Conservation (phyloP, 2,329 filamentous ascomycete genomes). For the Bisporella sp. region DNA sequence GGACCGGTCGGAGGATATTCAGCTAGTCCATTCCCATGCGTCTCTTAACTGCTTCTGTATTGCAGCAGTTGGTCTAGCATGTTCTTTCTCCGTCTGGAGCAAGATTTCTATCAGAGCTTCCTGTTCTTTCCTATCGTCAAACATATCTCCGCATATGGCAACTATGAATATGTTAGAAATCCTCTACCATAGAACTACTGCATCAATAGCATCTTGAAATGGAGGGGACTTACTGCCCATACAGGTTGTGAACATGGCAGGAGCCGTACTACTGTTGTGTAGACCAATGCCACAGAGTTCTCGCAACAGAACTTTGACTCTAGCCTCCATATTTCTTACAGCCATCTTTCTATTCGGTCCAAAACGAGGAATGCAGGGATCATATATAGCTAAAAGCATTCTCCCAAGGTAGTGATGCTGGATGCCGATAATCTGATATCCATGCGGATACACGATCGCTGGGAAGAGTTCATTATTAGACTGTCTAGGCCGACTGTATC, state of each 20-base stretch:
- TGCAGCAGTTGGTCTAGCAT: slow-evolving; percentile 44
- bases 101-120: slow-evolving; percentile 41
- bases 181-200: not conserved
- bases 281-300: slow-evolving; percentile 52
- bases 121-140: slow-evolving; percentile 38
- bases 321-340: slow-evolving; percentile 30
- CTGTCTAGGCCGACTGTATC: not conserved
- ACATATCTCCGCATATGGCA: slow-evolving; percentile 39
- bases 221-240: slow-evolving; percentile 35
- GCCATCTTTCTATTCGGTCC: slow-evolving; percentile 34
- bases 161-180: not conserved
- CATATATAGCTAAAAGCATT: slow-evolving; percentile 49
- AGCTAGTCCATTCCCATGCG: slow-evolving; percentile 39
- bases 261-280: slow-evolving; percentile 47
- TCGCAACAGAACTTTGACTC: slow-evolving; percentile 34
- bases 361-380: slow-evolving; percentile 45
- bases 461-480: not conserved
- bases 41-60: slow-evolving; percentile 40
- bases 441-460: not conserved
- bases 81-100: slow-evolving; percentile 38
- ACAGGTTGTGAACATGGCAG: slow-evolving; percentile 47
- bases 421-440: slow-evolving; percentile 43
- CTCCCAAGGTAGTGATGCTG: slow-evolving; percentile 53
- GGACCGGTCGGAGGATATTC: no score
- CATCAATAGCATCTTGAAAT: slow-evolving; percentile 40